A percentile compares a stretch with the other conserved stretches of the same genome.
phyloP scores from a whole-genome alignment of 1,284 basidiomycete genomes.

The Meripilus lineatus region DNA sequence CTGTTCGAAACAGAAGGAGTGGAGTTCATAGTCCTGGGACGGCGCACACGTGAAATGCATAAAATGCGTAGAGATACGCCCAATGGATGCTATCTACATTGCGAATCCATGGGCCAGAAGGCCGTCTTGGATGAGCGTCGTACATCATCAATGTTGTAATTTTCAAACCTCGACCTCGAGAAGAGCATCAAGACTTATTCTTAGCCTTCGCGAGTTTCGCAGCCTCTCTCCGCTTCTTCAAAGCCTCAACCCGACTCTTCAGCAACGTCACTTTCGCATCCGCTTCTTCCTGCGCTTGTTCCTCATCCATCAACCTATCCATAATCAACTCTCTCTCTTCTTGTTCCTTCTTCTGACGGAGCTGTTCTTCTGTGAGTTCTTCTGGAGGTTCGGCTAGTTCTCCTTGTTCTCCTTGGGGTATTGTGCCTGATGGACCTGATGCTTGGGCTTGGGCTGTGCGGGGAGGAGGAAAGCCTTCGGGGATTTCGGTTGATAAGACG shows the following conservation, averaged over 20 bases:
- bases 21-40: no score
- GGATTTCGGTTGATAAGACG: constrained; percentile 41
- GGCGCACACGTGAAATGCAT: no score
- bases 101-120: no score
- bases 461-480: constrained; percentile 49
- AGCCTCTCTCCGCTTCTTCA: constrained; percentile 52
- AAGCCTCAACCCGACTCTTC: constrained; percentile 58
- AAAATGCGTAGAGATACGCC: no score
- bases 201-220: constrained; percentile 28
- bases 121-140: no score
- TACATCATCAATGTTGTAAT: no score
- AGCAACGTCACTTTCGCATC: constrained; percentile 65
- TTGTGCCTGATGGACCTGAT: no score
- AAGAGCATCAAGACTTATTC: no score
- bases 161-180: no score
- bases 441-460: no score
- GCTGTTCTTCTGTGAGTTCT: constrained; percentile 41
- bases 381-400: constrained; percentile 22
- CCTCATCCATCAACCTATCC: constrained; percentile 76
- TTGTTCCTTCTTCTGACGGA: constrained; percentile 44
- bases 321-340: constrained; percentile 79
- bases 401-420: constrained; percentile 18
- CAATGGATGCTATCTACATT: no score
- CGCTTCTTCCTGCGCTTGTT: constrained; percentile 78
- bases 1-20: no score